These are phyloP conservation scores for Stachybotrys chlorohalonatus DNA, from an alignment of 2,329 filamentous ascomycete genomes.

Conservation along the genomic window DNA sequence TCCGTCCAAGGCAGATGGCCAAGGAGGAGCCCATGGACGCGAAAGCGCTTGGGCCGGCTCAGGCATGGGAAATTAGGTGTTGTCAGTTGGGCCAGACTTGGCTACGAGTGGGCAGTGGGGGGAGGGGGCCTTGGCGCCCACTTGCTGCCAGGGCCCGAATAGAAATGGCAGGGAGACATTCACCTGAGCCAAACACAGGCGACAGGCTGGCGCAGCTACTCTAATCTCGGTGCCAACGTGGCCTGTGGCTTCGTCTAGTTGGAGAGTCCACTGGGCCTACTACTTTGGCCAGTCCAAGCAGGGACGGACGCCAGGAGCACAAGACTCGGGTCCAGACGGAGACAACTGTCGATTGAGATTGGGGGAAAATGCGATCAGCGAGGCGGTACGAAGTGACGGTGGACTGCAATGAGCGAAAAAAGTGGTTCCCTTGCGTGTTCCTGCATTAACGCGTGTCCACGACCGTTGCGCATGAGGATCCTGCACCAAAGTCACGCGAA, in stretches of 20 bases:
- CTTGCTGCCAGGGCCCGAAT: neutral
- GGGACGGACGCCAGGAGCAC: neutral
- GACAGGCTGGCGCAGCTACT: no score
- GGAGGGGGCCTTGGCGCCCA: neutral
- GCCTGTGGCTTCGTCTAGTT: no score
- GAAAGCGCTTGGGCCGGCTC: conserved; percentile 1
- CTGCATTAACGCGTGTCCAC: no score
- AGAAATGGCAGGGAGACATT: neutral
- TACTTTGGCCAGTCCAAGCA: no score
- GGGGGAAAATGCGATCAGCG: neutral
- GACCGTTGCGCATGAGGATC: no score
- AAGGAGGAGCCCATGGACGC: conserved; percentile 2
- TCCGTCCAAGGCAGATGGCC: neutral
- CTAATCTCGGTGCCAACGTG: no score
- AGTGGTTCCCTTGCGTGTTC: no score
- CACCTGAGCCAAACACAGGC: neutral
- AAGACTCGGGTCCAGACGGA: neutral
- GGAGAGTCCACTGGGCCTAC: no score
- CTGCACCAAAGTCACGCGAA: no score
- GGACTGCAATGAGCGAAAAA: no score
- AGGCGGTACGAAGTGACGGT: neutral
- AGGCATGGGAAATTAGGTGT: conserved; percentile 8
- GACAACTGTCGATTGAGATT: neutral
- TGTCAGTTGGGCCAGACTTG: conserved; percentile 4
- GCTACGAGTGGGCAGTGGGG: neutral